A percentile compares a stretch with the other conserved stretches of the same genome.
Conservation (phyloP, 345 rosid species). For the Populus davidiana region DNA sequence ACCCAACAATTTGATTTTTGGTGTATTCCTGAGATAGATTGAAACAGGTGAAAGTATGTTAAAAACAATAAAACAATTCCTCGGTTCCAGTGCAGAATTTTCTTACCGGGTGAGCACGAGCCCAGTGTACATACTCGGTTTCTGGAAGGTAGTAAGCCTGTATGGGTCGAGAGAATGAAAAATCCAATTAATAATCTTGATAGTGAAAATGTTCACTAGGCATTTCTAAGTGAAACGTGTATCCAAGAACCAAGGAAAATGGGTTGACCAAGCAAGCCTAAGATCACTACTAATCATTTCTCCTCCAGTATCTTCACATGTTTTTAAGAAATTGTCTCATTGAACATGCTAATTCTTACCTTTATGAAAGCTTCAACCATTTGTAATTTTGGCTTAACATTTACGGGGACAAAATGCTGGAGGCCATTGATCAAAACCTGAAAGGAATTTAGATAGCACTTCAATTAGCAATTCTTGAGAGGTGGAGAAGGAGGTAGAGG, state of each 20-base stretch:
- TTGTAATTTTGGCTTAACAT: slow-evolving; percentile 76
- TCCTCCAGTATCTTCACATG: not conserved
- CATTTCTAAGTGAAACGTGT: not conserved
- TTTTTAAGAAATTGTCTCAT: not conserved
- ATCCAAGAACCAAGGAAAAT: not conserved
- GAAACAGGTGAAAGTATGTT: not conserved
- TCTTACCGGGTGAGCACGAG: slow-evolving; percentile 88
- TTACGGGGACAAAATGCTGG: slow-evolving; percentile 68
- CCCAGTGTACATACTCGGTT: slow-evolving; percentile 95
- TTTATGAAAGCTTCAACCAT: slow-evolving; percentile 79
- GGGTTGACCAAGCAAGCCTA: not conserved
- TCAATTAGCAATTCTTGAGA: not conserved
- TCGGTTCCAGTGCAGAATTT: not conserved
- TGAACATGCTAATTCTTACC: slow-evolving; percentile 36
- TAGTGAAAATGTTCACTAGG: not conserved
- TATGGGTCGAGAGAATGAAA: slow-evolving; percentile 1
- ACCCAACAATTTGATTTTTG: slow-evolving; percentile 69
- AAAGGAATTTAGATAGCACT: slow-evolving; percentile 10
- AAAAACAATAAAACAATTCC: not conserved
- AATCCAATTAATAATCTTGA: not conserved
- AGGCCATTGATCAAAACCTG: slow-evolving; percentile 92
- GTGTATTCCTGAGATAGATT: slow-evolving; percentile 60
- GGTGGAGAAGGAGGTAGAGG: not conserved
- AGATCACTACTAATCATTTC: not conserved
- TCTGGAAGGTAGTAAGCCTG: slow-evolving; percentile 97